phyloP scores from a whole-genome alignment of 768 basidiomycete species.

The Piloderma croceum region DNA sequence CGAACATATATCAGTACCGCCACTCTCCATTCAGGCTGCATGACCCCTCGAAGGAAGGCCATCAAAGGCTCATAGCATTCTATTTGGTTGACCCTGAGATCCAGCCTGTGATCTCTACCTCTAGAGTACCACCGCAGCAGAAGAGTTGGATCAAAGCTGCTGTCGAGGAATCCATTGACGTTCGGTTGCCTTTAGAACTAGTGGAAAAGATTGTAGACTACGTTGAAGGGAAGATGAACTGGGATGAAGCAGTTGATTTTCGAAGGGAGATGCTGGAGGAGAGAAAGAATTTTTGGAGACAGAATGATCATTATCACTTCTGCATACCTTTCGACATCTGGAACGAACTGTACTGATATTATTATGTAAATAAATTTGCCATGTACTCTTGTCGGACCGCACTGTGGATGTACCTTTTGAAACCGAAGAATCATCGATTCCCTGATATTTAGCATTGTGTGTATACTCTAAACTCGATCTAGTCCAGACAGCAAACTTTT shows the following conservation, averaged over 20 bases:
- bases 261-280: slow-evolving; percentile 28
- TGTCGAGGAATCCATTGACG: slow-evolving; percentile 29
- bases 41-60: slow-evolving; percentile 38
- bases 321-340: slow-evolving; percentile 48
- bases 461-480: too few species aligned
- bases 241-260: slow-evolving; percentile 32
- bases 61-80: slow-evolving; percentile 38
- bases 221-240: slow-evolving; percentile 35
- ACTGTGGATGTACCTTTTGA: too few species aligned
- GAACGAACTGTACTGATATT: slow-evolving; percentile 28
- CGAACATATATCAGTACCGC: slow-evolving; percentile 52
- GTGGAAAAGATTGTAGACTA: slow-evolving; percentile 35
- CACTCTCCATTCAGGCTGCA: slow-evolving; percentile 34
- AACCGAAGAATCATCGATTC: too few species aligned
- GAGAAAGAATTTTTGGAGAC: slow-evolving; percentile 31
- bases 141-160: slow-evolving; percentile 37
- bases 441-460: too few species aligned
- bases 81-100: slow-evolving; percentile 47
- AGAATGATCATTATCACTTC: slow-evolving; percentile 42
- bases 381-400: too few species aligned
- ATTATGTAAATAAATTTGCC: too few species aligned
- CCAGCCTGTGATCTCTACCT: slow-evolving; percentile 35
- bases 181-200: slow-evolving; percentile 39
- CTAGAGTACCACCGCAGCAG: slow-evolving; percentile 47
- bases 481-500: too few species aligned